Percentiles rank a stretch among this genome's conserved stretches.
These are phyloP conservation scores for Cordyceps javanica DNA, from an alignment of 2,329 filamentous ascomycete species.

Conservation along the genomic window DNA sequence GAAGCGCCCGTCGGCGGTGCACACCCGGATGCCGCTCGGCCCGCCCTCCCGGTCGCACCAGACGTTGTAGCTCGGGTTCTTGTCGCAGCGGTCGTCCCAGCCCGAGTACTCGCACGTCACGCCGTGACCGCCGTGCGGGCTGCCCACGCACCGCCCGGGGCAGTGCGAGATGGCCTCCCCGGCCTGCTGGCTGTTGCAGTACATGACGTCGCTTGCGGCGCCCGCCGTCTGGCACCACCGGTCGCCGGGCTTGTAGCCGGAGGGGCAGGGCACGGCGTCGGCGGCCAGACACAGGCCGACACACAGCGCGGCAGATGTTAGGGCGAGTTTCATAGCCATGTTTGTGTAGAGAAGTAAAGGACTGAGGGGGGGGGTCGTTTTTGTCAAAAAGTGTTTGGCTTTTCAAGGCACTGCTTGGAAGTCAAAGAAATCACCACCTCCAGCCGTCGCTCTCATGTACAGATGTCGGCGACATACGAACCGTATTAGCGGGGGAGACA, in stretches of 20 bases:
- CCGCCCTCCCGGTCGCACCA: not conserved
- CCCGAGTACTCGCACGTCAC: not conserved
- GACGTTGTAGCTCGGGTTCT: slow-evolving; percentile 1
- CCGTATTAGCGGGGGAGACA: no score
- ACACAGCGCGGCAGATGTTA: not conserved
- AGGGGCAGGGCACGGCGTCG: not conserved
- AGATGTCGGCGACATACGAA: no score
- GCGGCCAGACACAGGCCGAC: not conserved
- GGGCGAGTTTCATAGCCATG: not conserved
- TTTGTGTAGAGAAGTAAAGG: no score
- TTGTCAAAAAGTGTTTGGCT: no score
- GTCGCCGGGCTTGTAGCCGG: not conserved
- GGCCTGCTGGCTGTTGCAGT: not conserved
- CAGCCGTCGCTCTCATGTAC: no score
- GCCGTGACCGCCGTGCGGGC: not conserved
- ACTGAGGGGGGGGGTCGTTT: no score
- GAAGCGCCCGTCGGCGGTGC: not conserved
- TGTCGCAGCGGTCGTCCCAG: not conserved
- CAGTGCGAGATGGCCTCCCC: not conserved
- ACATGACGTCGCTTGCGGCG: not conserved
- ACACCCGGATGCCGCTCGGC: not conserved
- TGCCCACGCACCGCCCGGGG: not conserved
- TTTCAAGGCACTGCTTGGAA: no score
- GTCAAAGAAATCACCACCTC: no score
- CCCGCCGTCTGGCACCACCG: not conserved